Evolutionary conservation across 305 asterid species (phyloP).

Genomic region (Galium porrigens): DNA sequence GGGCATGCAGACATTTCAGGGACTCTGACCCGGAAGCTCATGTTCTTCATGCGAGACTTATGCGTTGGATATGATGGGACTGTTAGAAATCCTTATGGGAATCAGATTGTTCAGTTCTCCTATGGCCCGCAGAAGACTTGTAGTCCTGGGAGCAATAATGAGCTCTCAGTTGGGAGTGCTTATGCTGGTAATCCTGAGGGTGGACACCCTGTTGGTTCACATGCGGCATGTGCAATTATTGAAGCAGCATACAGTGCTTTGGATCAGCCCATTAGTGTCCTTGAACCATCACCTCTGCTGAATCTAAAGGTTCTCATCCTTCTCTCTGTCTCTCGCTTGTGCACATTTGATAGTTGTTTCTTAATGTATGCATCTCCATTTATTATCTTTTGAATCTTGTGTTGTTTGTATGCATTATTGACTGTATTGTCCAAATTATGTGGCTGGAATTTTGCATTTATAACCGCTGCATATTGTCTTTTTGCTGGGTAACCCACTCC

Average conservation of each 20-base stretch:
- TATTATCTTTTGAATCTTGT: not conserved
- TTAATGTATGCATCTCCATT: not conserved
- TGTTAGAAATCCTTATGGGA: slow-evolving; percentile 60
- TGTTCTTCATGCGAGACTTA: slow-evolving; percentile 83
- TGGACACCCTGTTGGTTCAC: slow-evolving; percentile 81
- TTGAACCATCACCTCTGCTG: slow-evolving; percentile 77
- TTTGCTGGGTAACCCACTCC: too few species aligned
- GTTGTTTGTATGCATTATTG: not conserved
- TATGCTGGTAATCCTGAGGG: slow-evolving; percentile 19
- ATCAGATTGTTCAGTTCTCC: slow-evolving; percentile 64
- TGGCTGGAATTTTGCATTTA: not conserved
- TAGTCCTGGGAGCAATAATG: slow-evolving; percentile 14
- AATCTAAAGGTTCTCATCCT: slow-evolving; percentile 50
- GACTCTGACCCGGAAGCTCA: slow-evolving; percentile 46
- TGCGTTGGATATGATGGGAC: slow-evolving; percentile 74
- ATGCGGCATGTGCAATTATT: slow-evolving; percentile 88
- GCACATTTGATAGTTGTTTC: not conserved
- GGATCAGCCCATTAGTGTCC: slow-evolving; percentile 84
- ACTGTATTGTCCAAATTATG: not conserved
- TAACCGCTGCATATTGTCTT: too few species aligned
- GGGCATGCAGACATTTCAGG: slow-evolving; percentile 97
- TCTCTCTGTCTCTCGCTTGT: slow-evolving; percentile 9
- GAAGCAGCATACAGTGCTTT: slow-evolving; percentile 95
- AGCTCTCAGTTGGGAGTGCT: slow-evolving; percentile 6
- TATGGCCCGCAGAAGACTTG: slow-evolving; percentile 23